Conservation (phyloP, 73 alveolate species). For the Stentor roeselii region DNA sequence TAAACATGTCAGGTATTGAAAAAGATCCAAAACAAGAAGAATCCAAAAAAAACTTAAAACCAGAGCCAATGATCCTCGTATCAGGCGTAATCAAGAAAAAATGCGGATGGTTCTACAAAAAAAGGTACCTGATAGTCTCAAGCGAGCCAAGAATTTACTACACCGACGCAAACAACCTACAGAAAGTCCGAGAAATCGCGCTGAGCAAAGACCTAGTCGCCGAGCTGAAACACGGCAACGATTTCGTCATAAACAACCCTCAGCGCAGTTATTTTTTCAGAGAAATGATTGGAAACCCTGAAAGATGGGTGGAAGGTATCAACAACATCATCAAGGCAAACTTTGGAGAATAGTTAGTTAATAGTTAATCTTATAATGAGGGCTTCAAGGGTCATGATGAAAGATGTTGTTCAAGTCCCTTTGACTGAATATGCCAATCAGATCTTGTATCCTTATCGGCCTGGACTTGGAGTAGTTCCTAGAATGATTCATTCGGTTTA, state of each 20-base stretch:
- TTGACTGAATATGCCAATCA: background rate
- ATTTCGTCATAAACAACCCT: background rate
- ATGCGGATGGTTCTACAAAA: slow-evolving; percentile 21
- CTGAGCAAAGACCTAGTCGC: background rate
- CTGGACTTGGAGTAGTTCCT: background rate
- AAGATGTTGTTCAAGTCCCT: background rate
- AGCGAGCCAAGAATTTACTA: slow-evolving; percentile 28
- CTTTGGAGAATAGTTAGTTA: background rate
- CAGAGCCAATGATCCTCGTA: background rate
- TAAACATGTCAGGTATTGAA: too few species aligned
- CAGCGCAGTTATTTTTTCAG: slow-evolving; percentile 14
- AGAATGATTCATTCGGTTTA: background rate
- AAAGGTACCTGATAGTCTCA: slow-evolving; percentile 7
- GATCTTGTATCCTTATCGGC: background rate
- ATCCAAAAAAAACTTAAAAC: background rate
- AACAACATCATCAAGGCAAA: background rate
- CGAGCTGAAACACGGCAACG: slow-evolving; percentile 2
- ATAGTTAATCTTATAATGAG: slow-evolving; percentile 2
- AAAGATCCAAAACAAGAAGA: background rate
- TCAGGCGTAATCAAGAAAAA: background rate
- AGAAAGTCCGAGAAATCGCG: background rate
- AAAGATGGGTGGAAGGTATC: slow-evolving; percentile 12
- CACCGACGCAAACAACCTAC: background rate
- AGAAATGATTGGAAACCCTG: slow-evolving; percentile 21
- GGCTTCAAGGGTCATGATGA: background rate